Conservation (phyloP, 2,329 filamentous ascomycete species). For the Cytospora paraplurivora region DNA sequence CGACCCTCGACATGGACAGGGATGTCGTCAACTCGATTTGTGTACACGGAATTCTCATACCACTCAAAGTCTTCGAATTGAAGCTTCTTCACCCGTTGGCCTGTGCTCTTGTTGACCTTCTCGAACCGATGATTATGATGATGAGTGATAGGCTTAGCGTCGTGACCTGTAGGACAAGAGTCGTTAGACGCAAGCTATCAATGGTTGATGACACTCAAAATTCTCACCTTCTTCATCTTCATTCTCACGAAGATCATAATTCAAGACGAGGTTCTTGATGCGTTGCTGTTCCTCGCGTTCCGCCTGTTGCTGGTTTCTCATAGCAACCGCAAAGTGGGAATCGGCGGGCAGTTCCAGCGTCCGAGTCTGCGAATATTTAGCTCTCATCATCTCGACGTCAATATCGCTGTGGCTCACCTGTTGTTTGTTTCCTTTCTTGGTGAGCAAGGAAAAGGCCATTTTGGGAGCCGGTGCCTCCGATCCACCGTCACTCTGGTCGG, state of each 20-base stretch:
- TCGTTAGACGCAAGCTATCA: constrained; percentile 5
- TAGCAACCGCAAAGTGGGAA: constrained; percentile 91
- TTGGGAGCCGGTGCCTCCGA: constrained; percentile 51
- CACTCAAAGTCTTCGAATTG: constrained; percentile 98
- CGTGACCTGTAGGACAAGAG: constrained; percentile 45
- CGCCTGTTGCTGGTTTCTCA: constrained; percentile 93
- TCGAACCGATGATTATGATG: constrained; percentile 58
- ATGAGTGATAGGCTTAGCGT: constrained; percentile 49
- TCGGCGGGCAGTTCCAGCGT: constrained; percentile 89
- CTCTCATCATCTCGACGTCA: neutral
- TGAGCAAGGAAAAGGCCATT: constrained; percentile 97
- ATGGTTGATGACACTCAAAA: neutral
- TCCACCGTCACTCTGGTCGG: constrained; percentile 42
- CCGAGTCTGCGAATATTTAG: constrained; percentile 64
- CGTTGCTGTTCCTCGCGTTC: constrained; percentile 96
- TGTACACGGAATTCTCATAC: constrained; percentile 53
- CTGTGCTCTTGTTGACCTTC: constrained; percentile 62
- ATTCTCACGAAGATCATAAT: constrained; percentile 87
- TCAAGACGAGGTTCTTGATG: constrained; percentile 96
- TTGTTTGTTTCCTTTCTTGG: constrained; percentile 93
- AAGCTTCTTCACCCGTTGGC: constrained; percentile 83
- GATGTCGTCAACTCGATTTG: constrained; percentile 2
- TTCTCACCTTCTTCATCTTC: constrained; percentile 77
- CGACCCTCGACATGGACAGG: constrained; percentile 13
- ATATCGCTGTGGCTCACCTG: constrained; percentile 59